These are phyloP conservation scores for Meyerozyma elateridarum DNA, from an alignment of 1,139 yeast genomes.

Conservation along the genomic window DNA sequence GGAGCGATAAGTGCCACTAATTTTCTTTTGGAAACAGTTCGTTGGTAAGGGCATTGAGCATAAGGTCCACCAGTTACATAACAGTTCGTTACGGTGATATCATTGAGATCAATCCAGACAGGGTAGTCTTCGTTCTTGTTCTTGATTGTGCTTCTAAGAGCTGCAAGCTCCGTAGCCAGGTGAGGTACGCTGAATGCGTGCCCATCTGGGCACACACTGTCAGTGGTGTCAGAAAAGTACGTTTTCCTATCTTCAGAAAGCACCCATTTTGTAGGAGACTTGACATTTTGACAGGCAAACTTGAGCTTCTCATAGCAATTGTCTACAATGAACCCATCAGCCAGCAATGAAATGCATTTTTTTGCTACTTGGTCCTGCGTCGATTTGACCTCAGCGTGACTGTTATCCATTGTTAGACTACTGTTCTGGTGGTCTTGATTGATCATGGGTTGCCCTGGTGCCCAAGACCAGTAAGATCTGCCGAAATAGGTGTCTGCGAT, in stretches of 20 bases:
- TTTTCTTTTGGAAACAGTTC: slow-evolving; percentile 47
- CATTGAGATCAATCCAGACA: slow-evolving; percentile 83
- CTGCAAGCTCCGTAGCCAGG: slow-evolving; percentile 34
- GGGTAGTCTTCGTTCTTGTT: slow-evolving; percentile 21
- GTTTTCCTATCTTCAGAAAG: slow-evolving; percentile 28
- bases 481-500: slow-evolving; percentile 25
- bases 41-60: slow-evolving; percentile 74
- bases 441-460: slow-evolving; percentile 45
- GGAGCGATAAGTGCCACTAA: slow-evolving; percentile 67
- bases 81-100: slow-evolving; percentile 67
- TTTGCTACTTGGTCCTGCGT: slow-evolving; percentile 43
- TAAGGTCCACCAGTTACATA: slow-evolving; percentile 86
- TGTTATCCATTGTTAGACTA: too few relatives aligned
- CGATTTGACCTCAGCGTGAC: too few relatives aligned
- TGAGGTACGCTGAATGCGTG: slow-evolving; percentile 55
- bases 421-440: background rate
- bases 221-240: slow-evolving; percentile 48
- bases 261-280: slow-evolving; percentile 44
- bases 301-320: slow-evolving; percentile 56
- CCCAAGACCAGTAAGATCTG: slow-evolving; percentile 67
- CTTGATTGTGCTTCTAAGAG: slow-evolving; percentile 23
- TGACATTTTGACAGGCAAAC: slow-evolving; percentile 51
- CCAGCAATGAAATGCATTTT: slow-evolving; percentile 56
- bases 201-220: slow-evolving; percentile 48
- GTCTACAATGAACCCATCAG: slow-evolving; percentile 52